Conservation (phyloP, 2,329 filamentous ascomycete species). For the Sporothrix luriei region DNA sequence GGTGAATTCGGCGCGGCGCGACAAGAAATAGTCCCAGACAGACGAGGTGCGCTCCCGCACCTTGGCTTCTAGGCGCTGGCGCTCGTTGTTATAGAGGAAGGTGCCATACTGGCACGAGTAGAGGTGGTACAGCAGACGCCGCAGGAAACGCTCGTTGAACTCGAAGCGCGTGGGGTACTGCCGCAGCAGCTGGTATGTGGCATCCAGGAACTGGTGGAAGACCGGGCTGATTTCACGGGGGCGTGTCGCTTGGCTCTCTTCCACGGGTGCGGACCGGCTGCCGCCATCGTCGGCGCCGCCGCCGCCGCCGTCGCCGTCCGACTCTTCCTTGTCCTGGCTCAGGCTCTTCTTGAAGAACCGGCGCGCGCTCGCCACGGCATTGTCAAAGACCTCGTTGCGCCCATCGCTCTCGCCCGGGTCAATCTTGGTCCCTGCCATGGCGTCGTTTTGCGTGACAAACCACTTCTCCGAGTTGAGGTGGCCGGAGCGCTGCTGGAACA, state of each 20-base stretch:
- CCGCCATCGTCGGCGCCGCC: constrained; percentile 47
- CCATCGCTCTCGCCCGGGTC: constrained; percentile 64
- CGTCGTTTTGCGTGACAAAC: constrained; percentile 86
- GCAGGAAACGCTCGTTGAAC: constrained; percentile 91
- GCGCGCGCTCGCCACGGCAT: constrained; percentile 79
- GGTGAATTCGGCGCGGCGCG: constrained; percentile 75
- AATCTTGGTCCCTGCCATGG: constrained; percentile 64
- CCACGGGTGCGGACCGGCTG: constrained; percentile 39
- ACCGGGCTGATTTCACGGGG: constrained; percentile 93
- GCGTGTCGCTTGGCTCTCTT: constrained; percentile 68
- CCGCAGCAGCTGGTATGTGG: constrained; percentile 83
- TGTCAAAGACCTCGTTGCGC: constrained; percentile 76
- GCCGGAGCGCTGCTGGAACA: constrained; percentile 92
- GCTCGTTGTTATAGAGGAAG: constrained; percentile 93
- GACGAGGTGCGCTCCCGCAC: constrained; percentile 75
- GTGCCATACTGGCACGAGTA: constrained; percentile 97
- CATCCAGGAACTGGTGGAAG: constrained; percentile 96
- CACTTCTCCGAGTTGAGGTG: constrained; percentile 89
- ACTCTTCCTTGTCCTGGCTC: constrained; percentile 61
- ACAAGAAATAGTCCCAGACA: constrained; percentile 95
- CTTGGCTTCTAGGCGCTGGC: constrained; percentile 72
- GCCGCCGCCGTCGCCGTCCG: constrained; percentile 65
- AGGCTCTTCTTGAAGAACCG: constrained; percentile 85
- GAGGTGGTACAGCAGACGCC: constrained; percentile 86
- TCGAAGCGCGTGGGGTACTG: constrained; percentile 90